Evolutionary conservation across 257 asterid genomes (phyloP).

Genomic region (Leonotis leonurus): DNA sequence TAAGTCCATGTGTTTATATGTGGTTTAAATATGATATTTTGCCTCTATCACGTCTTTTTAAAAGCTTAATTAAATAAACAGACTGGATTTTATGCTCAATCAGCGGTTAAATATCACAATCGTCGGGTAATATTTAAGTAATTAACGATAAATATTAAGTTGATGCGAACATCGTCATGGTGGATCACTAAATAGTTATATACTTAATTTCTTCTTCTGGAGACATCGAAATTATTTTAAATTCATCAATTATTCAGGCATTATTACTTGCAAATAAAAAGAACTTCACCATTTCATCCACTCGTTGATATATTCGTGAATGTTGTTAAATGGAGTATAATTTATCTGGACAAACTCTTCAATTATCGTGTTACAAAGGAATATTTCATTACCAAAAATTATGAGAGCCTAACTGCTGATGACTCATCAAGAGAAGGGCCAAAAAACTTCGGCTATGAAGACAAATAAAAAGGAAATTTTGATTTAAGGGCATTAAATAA

Average conservation of each 20-base stretch:
- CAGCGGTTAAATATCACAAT: background rate
- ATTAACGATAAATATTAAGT: background rate
- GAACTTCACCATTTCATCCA: too few species aligned
- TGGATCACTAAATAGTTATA: background rate
- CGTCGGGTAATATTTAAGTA: background rate
- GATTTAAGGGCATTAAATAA: background rate
- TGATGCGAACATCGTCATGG: constrained; percentile 5
- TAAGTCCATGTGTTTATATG: background rate
- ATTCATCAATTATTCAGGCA: too few species aligned
- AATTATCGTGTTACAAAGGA: too few species aligned
- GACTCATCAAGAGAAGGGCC: background rate
- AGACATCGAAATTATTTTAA: background rate
- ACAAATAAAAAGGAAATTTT: too few species aligned
- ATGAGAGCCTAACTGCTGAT: background rate
- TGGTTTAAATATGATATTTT: background rate
- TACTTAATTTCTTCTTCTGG: too few species aligned
- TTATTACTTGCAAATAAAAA: too few species aligned
- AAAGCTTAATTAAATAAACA: background rate
- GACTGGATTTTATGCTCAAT: background rate
- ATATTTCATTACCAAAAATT: too few species aligned
- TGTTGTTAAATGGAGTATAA: too few species aligned
- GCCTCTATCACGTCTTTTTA: background rate
- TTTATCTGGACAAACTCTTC: too few species aligned
- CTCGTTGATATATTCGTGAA: too few species aligned
- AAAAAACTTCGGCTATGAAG: background rate